Conservation (phyloP, 257 asterid genomes). For the Marsdenia floribunda region DNA sequence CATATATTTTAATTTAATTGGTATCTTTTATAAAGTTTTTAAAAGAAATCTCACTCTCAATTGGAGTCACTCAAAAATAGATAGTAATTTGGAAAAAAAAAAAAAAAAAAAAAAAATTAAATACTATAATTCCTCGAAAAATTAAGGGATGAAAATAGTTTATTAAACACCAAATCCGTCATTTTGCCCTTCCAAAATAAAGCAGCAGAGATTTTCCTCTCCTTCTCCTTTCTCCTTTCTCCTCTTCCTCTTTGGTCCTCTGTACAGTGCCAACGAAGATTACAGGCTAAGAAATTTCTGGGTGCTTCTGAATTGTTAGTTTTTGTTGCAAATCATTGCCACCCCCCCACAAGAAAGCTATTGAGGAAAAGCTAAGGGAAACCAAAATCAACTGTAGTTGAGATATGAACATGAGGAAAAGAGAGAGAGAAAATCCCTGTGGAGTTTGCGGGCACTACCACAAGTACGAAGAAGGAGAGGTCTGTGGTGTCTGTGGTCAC, state of each 20-base stretch:
- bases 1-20: too few species aligned
- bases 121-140: too few species aligned
- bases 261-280: background rate
- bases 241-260: background rate
- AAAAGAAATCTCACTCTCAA: too few species aligned
- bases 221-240: too few species aligned
- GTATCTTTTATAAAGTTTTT: too few species aligned
- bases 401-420: constrained; percentile 58
- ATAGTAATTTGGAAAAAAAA: too few species aligned
- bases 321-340: background rate
- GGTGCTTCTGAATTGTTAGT: background rate
- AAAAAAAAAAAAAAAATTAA: too few species aligned
- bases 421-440: constrained; percentile 89
- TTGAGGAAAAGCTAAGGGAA: background rate
- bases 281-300: background rate
- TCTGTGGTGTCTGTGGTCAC: constrained; percentile 89
- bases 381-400: background rate
- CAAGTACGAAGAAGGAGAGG: constrained; percentile 93
- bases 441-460: constrained; percentile 93
- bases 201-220: background rate
- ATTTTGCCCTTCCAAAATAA: background rate
- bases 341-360: background rate
- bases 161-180: too few species aligned
- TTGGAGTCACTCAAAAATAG: too few species aligned
- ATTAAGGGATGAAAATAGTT: too few species aligned